Percentiles rank a stretch among this genome's conserved stretches.
phyloP scores from a whole-genome alignment of 2,329 filamentous ascomycete species.

The Exophiala sideris region DNA sequence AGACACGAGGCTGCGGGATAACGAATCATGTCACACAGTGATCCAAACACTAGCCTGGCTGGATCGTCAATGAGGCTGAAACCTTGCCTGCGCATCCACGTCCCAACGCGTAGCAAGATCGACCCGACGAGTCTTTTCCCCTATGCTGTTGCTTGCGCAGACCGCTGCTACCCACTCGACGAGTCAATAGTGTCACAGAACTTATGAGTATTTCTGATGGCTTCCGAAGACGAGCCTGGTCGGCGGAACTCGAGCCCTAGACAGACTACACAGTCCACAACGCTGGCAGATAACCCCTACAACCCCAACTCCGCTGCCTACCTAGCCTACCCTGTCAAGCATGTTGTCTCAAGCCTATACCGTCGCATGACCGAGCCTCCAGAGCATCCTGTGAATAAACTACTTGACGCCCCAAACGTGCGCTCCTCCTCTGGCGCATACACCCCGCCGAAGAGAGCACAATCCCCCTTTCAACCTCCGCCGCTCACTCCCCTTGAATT shows the following conservation, averaged over 20 bases:
- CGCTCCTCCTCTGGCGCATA: slow-evolving; percentile 50
- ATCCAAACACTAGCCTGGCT: not conserved
- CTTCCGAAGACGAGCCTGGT: slow-evolving; percentile 11
- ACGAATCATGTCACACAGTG: too few relatives aligned
- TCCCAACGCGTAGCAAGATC: not conserved
- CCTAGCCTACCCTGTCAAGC: slow-evolving; percentile 50
- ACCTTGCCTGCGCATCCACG: not conserved
- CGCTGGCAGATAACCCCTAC: slow-evolving; percentile 29
- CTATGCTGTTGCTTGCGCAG: too few relatives aligned
- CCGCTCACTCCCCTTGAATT: slow-evolving; percentile 79
- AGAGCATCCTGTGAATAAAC: slow-evolving; percentile 25
- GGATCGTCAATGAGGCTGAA: not conserved
- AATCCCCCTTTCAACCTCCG: slow-evolving; percentile 80
- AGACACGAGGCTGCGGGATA: too few relatives aligned
- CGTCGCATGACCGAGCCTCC: slow-evolving; percentile 58
- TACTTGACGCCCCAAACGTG: slow-evolving; percentile 29
- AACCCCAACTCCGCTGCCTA: slow-evolving; percentile 43
- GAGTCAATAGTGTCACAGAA: not conserved
- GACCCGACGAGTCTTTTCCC: too few relatives aligned
- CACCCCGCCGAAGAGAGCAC: slow-evolving; percentile 57
- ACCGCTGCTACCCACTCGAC: too few relatives aligned
- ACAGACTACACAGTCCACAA: slow-evolving; percentile 7
- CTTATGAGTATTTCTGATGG: slow-evolving; percentile 9
- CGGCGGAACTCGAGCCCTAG: slow-evolving; percentile 8
- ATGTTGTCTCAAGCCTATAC: slow-evolving; percentile 61